These are phyloP conservation scores for Hygrocybe punicea DNA, from an alignment of 768 basidiomycete species.

Conservation along the genomic window DNA sequence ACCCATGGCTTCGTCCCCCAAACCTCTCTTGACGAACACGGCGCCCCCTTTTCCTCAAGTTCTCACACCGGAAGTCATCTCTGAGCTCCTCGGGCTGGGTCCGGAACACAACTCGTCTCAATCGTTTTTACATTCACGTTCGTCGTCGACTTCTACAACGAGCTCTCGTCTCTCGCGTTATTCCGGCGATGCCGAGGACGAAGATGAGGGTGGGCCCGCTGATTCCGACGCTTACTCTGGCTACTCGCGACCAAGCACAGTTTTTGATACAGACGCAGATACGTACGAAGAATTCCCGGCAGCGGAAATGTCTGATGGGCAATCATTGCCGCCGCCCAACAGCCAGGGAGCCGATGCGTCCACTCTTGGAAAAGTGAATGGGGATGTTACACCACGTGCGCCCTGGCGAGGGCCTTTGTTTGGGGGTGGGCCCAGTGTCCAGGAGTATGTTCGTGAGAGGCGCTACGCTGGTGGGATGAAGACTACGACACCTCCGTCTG, in stretches of 20 bases:
- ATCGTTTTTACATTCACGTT: conserved; percentile 1
- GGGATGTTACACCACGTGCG: conserved; percentile 67
- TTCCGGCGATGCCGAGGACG: conserved; percentile 56
- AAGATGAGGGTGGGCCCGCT: conserved; percentile 36
- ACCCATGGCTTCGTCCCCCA: neutral
- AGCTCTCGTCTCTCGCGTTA: conserved; percentile 6
- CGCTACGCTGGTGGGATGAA: neutral
- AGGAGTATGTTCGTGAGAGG: neutral
- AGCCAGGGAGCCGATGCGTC: neutral
- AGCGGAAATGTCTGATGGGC: conserved; percentile 30
- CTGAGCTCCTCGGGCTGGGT: conserved; percentile 54
- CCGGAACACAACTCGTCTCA: conserved; percentile 29
- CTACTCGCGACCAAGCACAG: conserved; percentile 43
- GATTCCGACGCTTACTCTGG: conserved; percentile 34
- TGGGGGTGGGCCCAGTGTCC: conserved; percentile 16
- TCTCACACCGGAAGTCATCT: conserved; percentile 68
- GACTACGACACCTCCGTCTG: neutral
- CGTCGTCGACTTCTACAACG: neutral
- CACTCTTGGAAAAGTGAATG: conserved; percentile 26
- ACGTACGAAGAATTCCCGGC: conserved; percentile 25
- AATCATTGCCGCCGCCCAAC: conserved; percentile 21
- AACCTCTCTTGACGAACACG: neutral
- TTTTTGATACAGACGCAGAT: conserved; percentile 37
- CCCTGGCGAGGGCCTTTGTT: conserved; percentile 14
- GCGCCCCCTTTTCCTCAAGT: conserved; percentile 56